Evolutionary conservation across 805 yeast species (phyloP).

Genomic region (Ogataea degrootiae): DNA sequence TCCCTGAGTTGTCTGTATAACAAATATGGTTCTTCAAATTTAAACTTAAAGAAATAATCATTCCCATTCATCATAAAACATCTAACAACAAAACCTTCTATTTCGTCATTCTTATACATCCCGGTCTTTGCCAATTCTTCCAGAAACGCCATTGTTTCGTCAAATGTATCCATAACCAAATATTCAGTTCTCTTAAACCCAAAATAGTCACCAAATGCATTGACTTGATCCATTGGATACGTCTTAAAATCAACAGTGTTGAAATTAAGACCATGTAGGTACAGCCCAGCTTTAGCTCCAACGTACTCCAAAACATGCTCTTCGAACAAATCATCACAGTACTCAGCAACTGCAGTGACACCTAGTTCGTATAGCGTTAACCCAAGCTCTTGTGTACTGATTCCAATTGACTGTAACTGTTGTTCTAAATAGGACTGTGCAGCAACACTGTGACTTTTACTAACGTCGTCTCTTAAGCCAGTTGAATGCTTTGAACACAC

Average conservation of each 20-base stretch:
- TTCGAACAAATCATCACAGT: slow-evolving; percentile 89
- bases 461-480: slow-evolving; percentile 47
- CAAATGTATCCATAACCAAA: slow-evolving; percentile 34
- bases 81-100: slow-evolving; percentile 93
- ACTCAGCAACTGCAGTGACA: slow-evolving; percentile 85
- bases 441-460: slow-evolving; percentile 66
- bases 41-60: slow-evolving; percentile 84
- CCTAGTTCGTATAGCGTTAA: slow-evolving; percentile 42
- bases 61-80: slow-evolving; percentile 34
- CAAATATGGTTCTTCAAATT: slow-evolving; percentile 92
- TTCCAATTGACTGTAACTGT: slow-evolving; percentile 44
- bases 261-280: slow-evolving; percentile 81
- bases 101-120: slow-evolving; percentile 60
- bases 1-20: slow-evolving; percentile 91
- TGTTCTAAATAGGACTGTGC: slow-evolving; percentile 56
- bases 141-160: slow-evolving; percentile 45
- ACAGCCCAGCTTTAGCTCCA: slow-evolving; percentile 68
- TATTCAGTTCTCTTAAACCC: slow-evolving; percentile 66
- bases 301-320: slow-evolving; percentile 84
- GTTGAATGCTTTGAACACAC: slow-evolving; percentile 92
- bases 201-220: slow-evolving; percentile 54
- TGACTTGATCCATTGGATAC: slow-evolving; percentile 54
- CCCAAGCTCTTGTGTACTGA: slow-evolving; percentile 50
- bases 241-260: slow-evolving; percentile 66
- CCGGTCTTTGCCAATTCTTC: slow-evolving; percentile 62